Evolutionary conservation across 768 basidiomycete genomes (phyloP).

Genomic region (Lentinula detonsa): DNA sequence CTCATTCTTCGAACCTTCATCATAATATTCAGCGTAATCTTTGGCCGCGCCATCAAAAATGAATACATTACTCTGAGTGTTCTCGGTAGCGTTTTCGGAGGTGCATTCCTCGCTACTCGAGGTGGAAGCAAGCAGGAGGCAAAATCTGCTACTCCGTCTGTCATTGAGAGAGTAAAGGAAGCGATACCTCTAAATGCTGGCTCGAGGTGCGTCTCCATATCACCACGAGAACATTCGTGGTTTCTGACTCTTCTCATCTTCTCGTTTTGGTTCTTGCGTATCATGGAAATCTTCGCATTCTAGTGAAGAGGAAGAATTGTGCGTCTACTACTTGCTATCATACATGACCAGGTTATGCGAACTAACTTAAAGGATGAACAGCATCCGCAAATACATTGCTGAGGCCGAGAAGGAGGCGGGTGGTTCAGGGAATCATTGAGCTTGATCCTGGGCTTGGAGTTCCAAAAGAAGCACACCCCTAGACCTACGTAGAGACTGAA

Average conservation of each 20-base stretch:
- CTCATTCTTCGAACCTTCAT: not conserved
- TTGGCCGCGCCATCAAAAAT: constrained; percentile 77
- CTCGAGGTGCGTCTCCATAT: constrained; percentile 51
- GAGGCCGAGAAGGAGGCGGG: constrained; percentile 72
- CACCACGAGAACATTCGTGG: not conserved
- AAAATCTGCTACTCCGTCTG: constrained; percentile 34
- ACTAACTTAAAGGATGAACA: constrained; percentile 47
- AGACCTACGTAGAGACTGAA: not conserved
- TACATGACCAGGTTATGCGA: constrained; percentile 22
- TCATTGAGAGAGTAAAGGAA: constrained; percentile 53
- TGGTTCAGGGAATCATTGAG: constrained; percentile 36
- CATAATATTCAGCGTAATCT: constrained; percentile 46
- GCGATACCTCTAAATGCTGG: constrained; percentile 58
- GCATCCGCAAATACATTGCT: constrained; percentile 74
- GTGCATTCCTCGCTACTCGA: constrained; percentile 45
- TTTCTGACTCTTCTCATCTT: constrained; percentile 9
- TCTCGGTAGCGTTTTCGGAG: constrained; percentile 49
- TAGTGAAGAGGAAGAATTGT: constrained; percentile 88
- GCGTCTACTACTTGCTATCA: constrained; percentile 24
- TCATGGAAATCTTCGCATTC: not conserved
- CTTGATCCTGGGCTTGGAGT: not conserved
- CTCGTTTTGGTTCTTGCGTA: not conserved
- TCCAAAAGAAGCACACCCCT: not conserved
- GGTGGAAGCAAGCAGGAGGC: constrained; percentile 48
- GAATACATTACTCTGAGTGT: constrained; percentile 74